Conservation (phyloP, 345 rosid species). For the Salix arbutifolia region DNA sequence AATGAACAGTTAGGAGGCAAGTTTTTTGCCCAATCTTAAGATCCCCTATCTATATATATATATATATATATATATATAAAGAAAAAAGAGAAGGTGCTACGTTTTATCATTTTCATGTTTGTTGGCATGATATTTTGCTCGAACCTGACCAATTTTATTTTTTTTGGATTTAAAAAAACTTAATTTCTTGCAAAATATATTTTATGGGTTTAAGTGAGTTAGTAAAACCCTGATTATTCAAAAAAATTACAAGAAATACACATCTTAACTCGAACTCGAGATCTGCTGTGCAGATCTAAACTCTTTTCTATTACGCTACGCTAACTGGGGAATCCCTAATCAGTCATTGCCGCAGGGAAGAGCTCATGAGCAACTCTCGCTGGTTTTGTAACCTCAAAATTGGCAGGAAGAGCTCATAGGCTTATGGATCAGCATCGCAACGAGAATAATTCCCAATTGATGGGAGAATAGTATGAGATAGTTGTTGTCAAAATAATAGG, state of each 20-base stretch:
- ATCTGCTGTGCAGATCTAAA: too few species aligned
- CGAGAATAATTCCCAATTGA: background rate
- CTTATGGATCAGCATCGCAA: background rate
- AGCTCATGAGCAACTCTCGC: too few species aligned
- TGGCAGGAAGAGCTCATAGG: background rate
- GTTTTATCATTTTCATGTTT: conserved; percentile 32
- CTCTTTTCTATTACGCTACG: too few species aligned
- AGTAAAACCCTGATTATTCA: too few species aligned
- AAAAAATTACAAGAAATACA: too few species aligned
- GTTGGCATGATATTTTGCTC: conserved; percentile 70
- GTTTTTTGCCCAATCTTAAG: background rate
- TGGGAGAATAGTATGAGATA: background rate
- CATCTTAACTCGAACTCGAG: too few species aligned
- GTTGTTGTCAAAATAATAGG: background rate
- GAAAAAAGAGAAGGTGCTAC: too few species aligned
- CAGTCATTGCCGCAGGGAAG: too few species aligned
- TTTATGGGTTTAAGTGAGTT: too few species aligned
- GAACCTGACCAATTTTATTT: conserved; percentile 18
- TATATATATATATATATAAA: too few species aligned
- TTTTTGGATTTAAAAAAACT: fast-evolving
- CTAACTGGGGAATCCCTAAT: too few species aligned
- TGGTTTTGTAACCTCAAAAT: background rate
- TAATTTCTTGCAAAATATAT: fast-evolving
- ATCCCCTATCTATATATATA: background rate
- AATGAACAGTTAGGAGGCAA: background rate